Evolutionary conservation across 345 rosid genomes (phyloP), one percentile per base, ranked within the genome.

Genomic region (Limnanthes douglasii): DNA sequence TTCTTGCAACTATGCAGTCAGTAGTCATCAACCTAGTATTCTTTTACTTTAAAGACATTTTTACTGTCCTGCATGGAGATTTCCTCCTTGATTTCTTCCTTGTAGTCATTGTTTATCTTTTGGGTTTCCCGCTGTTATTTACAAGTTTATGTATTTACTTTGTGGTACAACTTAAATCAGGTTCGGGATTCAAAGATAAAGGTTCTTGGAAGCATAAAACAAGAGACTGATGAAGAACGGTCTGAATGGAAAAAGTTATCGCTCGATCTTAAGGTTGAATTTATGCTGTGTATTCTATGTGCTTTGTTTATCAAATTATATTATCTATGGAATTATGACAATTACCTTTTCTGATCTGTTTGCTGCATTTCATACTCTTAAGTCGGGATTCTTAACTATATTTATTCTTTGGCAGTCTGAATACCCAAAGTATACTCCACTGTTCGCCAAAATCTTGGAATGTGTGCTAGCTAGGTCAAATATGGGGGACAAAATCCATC

Each of bases 381-480:
- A n/a, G n/a, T n/a, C n/a, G n/a, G n/a, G n/a, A n/a, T n/a, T n/a
- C n/a, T n/a, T 19, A 40, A 19, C 41, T 36, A 17, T 39, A 27
- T 38, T 10, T 53, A 12, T 48, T 34, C 35, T 25, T 48, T 66
- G 55, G 70, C 75, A 90, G 98, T 62, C 70, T 31, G 96, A 84
- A 45, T 84, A 84, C 49, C 93, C 85, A 42, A 56, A 65, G 20
- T 50, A 73, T 53, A 84, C 88, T 30, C 83, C 85, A 21, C 51
- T 90, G 62, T 80, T 80, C 50, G 73, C 66, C 14, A 90, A 85
- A 77, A 72, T 84, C 53, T 62, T 84, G 70, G 94, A 90, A 60
- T 68, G 80, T 46, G 47, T 80, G 50, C 66, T 75, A 45, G 69
- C 98, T 37, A 62, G 41, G 48, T 60, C 67, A 55, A 56, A 64